These are phyloP conservation scores for Shiraia bambusicola DNA, from an alignment of 2,329 filamentous ascomycete genomes.

Conservation along the genomic window DNA sequence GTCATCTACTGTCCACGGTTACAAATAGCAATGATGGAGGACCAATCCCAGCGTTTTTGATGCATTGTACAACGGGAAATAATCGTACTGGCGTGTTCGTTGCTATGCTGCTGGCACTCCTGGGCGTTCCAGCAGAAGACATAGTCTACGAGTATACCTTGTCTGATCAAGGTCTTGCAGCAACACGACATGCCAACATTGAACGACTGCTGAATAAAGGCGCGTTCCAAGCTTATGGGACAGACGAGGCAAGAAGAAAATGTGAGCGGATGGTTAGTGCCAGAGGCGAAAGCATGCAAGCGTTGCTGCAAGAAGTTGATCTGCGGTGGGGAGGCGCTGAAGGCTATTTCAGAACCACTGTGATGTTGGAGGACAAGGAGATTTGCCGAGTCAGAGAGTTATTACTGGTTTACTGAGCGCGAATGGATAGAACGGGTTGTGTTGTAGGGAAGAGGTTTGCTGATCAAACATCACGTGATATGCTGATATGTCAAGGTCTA, in stretches of 20 bases:
- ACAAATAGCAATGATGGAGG: neutral
- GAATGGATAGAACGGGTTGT: neutral
- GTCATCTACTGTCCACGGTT: constrained; percentile 51
- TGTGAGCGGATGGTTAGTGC: constrained; percentile 40
- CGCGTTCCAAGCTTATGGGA: constrained; percentile 46
- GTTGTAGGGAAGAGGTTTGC: neutral
- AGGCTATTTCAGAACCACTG: constrained; percentile 21
- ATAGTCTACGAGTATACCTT: constrained; percentile 66
- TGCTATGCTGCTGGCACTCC: constrained; percentile 64
- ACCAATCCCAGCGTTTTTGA: constrained; percentile 54
- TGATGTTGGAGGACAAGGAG: constrained; percentile 18
- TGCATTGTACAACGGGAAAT: constrained; percentile 77
- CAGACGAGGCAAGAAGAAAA: constrained; percentile 18
- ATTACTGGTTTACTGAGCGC: constrained; percentile 7
- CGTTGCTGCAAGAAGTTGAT: constrained; percentile 19
- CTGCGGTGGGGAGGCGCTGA: constrained; percentile 22
- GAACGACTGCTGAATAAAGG: constrained; percentile 54
- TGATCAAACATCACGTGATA: neutral
- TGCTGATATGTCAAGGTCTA: neutral
- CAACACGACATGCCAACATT: constrained; percentile 29
- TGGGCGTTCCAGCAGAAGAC: constrained; percentile 59
- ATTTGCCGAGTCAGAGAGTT: constrained; percentile 13
- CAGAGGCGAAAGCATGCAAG: constrained; percentile 39
- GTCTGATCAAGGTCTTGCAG: constrained; percentile 57
- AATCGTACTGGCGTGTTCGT: constrained; percentile 70